Base-by-base conservation (phyloP, 2,329 filamentous ascomycete species). In the Apiospora rasikravindrae region DNA sequence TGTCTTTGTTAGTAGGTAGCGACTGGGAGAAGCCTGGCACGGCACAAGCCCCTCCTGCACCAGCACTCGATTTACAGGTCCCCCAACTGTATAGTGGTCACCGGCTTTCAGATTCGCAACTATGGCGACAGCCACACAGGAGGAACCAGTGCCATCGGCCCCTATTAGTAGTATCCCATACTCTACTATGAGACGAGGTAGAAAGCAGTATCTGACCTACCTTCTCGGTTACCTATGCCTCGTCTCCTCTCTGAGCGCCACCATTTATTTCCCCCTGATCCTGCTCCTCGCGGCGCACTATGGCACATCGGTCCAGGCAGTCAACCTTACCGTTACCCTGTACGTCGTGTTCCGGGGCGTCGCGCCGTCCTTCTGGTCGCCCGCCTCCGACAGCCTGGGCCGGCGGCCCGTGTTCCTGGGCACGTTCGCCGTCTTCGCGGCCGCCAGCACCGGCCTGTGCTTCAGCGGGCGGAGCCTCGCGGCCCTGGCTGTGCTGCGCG, bases 361-460 rank as follows among this genome's bases (percentile, higher is more conserved):
- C 19, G 42, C 37, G 3, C 64, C 64, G 0, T 42, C 19, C 16
- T 29, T 67, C 64, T 67, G 64, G 64, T 24, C 33, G 1, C 37
- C 64, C 64, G 24, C 37, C 24, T 51, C 44, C 0, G 74, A 73
- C n/a, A 51, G 49, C 7, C 13, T 83, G 24, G 85, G 83, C 10
- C 81, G 80, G n/a, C 79, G 86, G 19, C 81, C 84, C 0, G 85
- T 86, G 69, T 81, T 82, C 0, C 53, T 85, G 0, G 78, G 79
- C 1, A 84, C 81, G 0, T 82, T 83, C 0, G 82, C 76, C 3
- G 75, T 88, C 4, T 88, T 86, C 82, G 84, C 84, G 0, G 81
- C 85, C 0, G 87, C 84, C 1, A 86, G 88, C 84, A 78, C 88
- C 1, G 88, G 88, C 1, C 78, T 84, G 0, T 42, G 40, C 40